Conservation (phyloP, 306 rosid genomes). For the Vigna unguiculata region DNA sequence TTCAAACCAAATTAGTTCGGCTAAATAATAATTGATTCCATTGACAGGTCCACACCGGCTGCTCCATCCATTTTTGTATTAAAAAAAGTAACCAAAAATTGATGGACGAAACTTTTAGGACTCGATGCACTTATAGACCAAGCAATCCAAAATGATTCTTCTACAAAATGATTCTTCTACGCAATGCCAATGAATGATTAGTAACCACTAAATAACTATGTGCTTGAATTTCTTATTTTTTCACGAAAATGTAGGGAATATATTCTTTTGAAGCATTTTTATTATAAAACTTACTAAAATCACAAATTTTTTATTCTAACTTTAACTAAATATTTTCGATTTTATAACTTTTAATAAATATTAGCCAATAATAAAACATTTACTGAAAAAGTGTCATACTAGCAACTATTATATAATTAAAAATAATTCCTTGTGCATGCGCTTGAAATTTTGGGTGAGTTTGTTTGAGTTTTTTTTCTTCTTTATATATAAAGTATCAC, state of each 20-base stretch:
- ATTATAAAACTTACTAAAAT: too few relatives aligned
- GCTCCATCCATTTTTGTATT: neutral
- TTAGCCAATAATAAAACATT: too few relatives aligned
- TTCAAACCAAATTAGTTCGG: too few relatives aligned
- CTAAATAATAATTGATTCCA: neutral
- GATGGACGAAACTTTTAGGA: conserved; percentile 4
- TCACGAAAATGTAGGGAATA: neutral
- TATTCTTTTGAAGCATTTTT: too few relatives aligned
- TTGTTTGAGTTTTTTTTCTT: too few relatives aligned
- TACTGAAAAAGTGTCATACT: too few relatives aligned
- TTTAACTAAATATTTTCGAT: too few relatives aligned
- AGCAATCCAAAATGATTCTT: conserved; percentile 19
- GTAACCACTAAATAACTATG: neutral
- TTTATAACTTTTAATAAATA: too few relatives aligned
- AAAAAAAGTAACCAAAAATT: conserved; percentile 5
- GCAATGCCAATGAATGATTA: neutral
- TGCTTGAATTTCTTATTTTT: neutral
- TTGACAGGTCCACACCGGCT: conserved; percentile 5
- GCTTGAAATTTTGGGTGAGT: too few relatives aligned
- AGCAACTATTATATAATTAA: neutral
- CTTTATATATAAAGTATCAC: too few relatives aligned
- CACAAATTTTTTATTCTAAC: too few relatives aligned
- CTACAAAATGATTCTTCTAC: conserved; percentile 29
- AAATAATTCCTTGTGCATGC: too few relatives aligned
- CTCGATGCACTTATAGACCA: neutral